Percentiles rank a stretch among this genome's conserved stretches.
phyloP scores from a whole-genome alignment of 345 rosid genomes.

The Arabis hirsuta region DNA sequence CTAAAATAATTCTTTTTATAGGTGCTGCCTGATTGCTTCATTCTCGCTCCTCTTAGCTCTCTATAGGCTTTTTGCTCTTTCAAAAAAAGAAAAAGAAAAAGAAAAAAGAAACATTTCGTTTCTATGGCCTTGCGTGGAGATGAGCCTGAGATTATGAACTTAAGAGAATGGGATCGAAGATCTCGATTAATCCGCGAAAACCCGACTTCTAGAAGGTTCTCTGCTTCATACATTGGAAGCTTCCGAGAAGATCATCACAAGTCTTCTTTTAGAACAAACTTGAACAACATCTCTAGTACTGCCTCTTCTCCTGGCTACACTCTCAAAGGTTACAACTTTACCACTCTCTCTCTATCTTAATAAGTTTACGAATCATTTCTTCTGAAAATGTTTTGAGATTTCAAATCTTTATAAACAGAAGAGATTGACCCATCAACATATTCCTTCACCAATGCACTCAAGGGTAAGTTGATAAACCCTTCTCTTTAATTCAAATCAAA shows the following conservation, averaged over 20 bases:
- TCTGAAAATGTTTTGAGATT: constrained; percentile 5
- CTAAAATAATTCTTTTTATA: constrained; percentile 18
- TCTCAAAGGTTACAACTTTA: constrained; percentile 45
- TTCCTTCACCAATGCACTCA: constrained; percentile 85
- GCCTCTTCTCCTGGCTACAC: constrained; percentile 93
- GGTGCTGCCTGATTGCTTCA: constrained; percentile 38
- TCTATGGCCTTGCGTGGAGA: constrained; percentile 44
- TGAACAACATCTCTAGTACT: constrained; percentile 74
- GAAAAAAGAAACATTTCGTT: constrained; percentile 21
- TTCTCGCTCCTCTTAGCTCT: constrained; percentile 35
- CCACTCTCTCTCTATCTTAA: constrained; percentile 3
- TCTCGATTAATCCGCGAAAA: constrained; percentile 57
- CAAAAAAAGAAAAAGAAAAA: not conserved
- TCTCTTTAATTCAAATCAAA: not conserved
- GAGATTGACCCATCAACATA: constrained; percentile 94
- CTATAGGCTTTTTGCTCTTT: constrained; percentile 3
- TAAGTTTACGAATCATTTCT: not conserved
- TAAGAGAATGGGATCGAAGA: constrained; percentile 62
- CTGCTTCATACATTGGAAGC: constrained; percentile 76
- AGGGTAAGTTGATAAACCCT: constrained; percentile 49
- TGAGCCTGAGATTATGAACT: constrained; percentile 49
- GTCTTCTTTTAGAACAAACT: constrained; percentile 59
- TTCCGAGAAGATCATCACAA: constrained; percentile 69
- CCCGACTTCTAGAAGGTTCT: constrained; percentile 70
- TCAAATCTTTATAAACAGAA: constrained; percentile 52